A percentile compares a stretch with the other conserved stretches of the same genome.
Conservation (phyloP, 116 monocot species). For the Phalaenopsis hybrid region DNA sequence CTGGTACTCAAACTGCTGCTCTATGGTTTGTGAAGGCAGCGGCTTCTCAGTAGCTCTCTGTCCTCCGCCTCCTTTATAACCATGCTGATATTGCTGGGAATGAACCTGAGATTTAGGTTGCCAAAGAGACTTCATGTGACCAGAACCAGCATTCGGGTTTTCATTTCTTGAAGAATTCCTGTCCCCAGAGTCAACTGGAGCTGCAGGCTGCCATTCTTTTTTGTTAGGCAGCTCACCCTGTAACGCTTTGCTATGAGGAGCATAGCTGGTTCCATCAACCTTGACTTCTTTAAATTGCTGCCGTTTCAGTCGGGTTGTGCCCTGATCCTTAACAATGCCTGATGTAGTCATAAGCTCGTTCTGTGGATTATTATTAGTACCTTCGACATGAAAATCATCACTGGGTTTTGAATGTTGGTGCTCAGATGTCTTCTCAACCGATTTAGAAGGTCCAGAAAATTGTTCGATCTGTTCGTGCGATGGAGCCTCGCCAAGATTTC, state of each 20-base stretch:
- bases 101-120: constrained; percentile 54
- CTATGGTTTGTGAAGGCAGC: constrained; percentile 8
- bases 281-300: constrained; percentile 30
- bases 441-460: constrained; percentile 10
- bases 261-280: constrained; percentile 1
- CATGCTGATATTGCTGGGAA: constrained; percentile 22
- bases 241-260: too few relatives aligned
- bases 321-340: constrained; percentile 20
- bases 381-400: constrained; percentile 2
- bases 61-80: constrained; percentile 16
- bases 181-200: constrained; percentile 19
- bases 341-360: too few relatives aligned
- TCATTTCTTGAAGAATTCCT: constrained; percentile 27
- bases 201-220: constrained; percentile 7
- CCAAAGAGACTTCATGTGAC: constrained; percentile 51
- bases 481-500: constrained; percentile 18
- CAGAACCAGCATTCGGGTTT: constrained; percentile 17
- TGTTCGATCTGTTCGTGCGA: not conserved
- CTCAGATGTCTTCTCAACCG: constrained; percentile 15
- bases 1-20: constrained; percentile 35
- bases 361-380: not conserved
- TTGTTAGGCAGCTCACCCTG: constrained; percentile 11
- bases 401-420: constrained; percentile 6
- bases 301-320: constrained; percentile 26
- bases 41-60: constrained; percentile 17